Conservation (phyloP, 2,329 filamentous ascomycete genomes). For the Microdochium nivale region DNA sequence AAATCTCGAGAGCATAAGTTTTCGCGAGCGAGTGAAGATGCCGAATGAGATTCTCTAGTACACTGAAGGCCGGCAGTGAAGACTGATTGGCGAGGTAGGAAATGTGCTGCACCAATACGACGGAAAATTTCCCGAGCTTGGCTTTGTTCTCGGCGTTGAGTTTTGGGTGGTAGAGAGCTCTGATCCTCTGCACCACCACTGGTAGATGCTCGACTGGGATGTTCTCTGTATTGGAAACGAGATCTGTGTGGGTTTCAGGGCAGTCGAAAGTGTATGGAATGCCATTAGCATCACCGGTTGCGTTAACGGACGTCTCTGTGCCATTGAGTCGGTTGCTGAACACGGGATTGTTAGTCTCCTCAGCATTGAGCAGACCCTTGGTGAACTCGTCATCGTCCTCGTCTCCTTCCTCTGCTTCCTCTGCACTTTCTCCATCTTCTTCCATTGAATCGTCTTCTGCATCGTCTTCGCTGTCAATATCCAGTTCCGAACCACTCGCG, state of each 20-base stretch:
- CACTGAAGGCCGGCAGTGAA: slow-evolving; percentile 46
- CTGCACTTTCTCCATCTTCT: slow-evolving; percentile 35
- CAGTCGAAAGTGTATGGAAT: slow-evolving; percentile 83
- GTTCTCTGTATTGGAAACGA: slow-evolving; percentile 57
- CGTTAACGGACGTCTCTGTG: slow-evolving; percentile 32
- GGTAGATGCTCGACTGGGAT: slow-evolving; percentile 60
- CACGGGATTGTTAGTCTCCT: slow-evolving; percentile 44
- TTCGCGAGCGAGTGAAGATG: slow-evolving; percentile 92
- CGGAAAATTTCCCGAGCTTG: slow-evolving; percentile 62
- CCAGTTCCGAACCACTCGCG: slow-evolving; percentile 68
- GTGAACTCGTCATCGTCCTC: slow-evolving; percentile 63
- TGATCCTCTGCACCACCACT: slow-evolving; percentile 77
- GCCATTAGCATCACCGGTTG: slow-evolving; percentile 40
- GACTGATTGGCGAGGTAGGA: slow-evolving; percentile 36
- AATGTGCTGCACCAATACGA: slow-evolving; percentile 56
- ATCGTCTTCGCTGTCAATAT: slow-evolving; percentile 44
- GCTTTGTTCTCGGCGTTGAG: slow-evolving; percentile 78
- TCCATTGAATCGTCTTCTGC: slow-evolving; percentile 45
- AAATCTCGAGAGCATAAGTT: slow-evolving; percentile 70
- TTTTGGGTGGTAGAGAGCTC: slow-evolving; percentile 86
- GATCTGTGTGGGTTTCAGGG: slow-evolving; percentile 66
- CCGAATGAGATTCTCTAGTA: slow-evolving; percentile 73
- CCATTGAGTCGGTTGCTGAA: slow-evolving; percentile 27
- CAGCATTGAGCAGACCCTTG: slow-evolving; percentile 54
- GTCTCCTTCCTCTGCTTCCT: slow-evolving; percentile 26